Conservation (phyloP, 169 alveolate species). For the Plasmodium knowlesi region DNA sequence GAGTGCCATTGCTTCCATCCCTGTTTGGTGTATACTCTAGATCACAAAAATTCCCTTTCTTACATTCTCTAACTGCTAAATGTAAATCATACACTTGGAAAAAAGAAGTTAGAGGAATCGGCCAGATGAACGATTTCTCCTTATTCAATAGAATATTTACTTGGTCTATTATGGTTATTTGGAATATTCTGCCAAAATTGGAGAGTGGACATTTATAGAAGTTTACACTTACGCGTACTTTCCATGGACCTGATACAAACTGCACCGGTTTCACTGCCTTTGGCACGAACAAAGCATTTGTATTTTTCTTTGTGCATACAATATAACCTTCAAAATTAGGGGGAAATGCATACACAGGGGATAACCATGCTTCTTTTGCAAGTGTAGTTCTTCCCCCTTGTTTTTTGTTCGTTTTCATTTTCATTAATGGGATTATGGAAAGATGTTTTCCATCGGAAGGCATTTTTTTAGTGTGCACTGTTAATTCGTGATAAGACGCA, state of each 20-base stretch:
- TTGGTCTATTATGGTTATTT: conserved; percentile 27
- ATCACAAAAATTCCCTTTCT: conserved; percentile 7
- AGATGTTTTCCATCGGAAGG: neutral
- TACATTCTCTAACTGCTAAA: conserved; percentile 10
- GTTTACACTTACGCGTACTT: conserved; percentile 30
- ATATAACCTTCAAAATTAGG: conserved; percentile 47
- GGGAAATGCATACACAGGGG: neutral
- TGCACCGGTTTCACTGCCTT: conserved; percentile 3
- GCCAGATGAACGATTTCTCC: conserved; percentile 43
- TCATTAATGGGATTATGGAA: conserved; percentile 8
- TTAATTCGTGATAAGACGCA: conserved; percentile 20
- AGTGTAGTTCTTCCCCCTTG: neutral
- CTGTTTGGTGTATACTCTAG: conserved; percentile 7
- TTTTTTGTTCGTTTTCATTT: neutral
- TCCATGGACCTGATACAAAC: conserved; percentile 58
- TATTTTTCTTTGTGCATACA: conserved; percentile 23
- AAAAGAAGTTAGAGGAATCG: conserved; percentile 26
- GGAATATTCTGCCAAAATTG: conserved; percentile 40
- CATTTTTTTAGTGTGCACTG: neutral
- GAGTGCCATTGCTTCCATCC: neutral
- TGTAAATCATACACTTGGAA: conserved; percentile 59
- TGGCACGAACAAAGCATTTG: conserved; percentile 40
- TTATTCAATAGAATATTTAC: conserved; percentile 21
- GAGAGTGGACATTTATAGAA: conserved; percentile 25
- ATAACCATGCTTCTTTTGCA: neutral